Evolutionary conservation across 345 rosid species (phyloP), one percentile per base, ranked within the genome.

Genomic region (Bruguiera sexangula): DNA sequence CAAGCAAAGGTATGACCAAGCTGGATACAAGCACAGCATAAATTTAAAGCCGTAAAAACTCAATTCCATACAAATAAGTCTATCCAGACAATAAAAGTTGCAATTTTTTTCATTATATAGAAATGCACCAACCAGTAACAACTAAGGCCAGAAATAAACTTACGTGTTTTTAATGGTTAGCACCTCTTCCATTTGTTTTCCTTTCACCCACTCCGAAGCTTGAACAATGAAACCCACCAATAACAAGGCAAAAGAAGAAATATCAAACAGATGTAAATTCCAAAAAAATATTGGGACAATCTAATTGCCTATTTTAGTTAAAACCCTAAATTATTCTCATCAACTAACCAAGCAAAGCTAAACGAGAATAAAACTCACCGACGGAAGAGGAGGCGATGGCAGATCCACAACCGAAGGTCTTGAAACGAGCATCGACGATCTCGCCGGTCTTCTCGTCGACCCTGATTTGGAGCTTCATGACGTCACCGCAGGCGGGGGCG

Each of bases 201-300:
- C 99, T 76, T 92, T 96, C 86, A 92, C 99, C 99, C 99, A 96
- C 79, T 96, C 99, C 13, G 98, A 88, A 29, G 91, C 99, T 96
- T 78, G 29, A 80, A 69, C 56, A 74, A 18, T 64, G 37, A 15
- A 71, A 69, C 65, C 27, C 52, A 54, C 46, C 54, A 15, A 34
- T 50, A 70, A 24, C 31, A 19, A 0, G 15, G 53, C 30, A 20
- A 64, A 18, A 48, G 52, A n/a, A 32, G 34, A 5, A 21, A 54
- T 13, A 67, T 66, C 9, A 8, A 2, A 15, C 8, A 8, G 58
- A 20, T 8, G n/a, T 54, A 22, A 55, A 5, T 21, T 8, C 60
- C 3, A 55, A 10, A 22, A 22, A 22, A 55, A 22, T 22, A 27
- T 22, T 55, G 30, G 50, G 50, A 15, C 4, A 13, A 11, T 43